A percentile compares a stretch with the other conserved stretches of the same genome.
Evolutionary conservation across 163 green algal species (phyloP).

Genomic region (Scenedesmus sp.): DNA sequence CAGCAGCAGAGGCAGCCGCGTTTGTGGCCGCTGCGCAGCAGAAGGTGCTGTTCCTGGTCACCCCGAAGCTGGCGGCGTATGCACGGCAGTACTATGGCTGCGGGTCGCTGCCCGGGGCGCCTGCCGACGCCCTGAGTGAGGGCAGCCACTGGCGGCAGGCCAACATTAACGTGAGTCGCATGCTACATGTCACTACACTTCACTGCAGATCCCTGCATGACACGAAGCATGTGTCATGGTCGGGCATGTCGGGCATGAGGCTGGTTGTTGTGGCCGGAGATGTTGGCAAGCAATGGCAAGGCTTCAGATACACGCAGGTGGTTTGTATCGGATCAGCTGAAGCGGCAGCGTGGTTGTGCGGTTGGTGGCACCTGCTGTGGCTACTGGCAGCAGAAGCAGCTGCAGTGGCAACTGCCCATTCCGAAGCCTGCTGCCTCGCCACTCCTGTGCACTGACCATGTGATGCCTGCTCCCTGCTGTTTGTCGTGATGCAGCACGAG

Average conservation of each 20-base stretch:
- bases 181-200: no score
- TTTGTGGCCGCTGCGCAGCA: slow-evolving; percentile 13
- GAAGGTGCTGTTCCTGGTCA: slow-evolving; percentile 54
- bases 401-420: background rate
- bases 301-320: no score
- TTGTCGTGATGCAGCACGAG: slow-evolving; percentile 21
- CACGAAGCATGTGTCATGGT: no score
- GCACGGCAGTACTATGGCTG: slow-evolving; percentile 48
- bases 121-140: slow-evolving; percentile 42
- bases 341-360: no score
- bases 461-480: background rate
- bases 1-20: slow-evolving; percentile 13
- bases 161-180: slow-evolving; percentile 46
- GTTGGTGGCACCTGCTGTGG: no score
- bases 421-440: background rate
- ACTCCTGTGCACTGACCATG: background rate
- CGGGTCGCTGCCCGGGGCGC: slow-evolving; percentile 38
- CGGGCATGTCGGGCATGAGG: background rate
- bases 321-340: no score
- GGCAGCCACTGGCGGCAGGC: slow-evolving; percentile 51
- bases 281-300: no score
- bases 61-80: slow-evolving; percentile 18
- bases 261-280: background rate
- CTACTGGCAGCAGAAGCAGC: background rate
- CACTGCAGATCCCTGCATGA: no score